Evolutionary conservation across 179 eudicot species (phyloP).

Genomic region (Silene coronaria): DNA sequence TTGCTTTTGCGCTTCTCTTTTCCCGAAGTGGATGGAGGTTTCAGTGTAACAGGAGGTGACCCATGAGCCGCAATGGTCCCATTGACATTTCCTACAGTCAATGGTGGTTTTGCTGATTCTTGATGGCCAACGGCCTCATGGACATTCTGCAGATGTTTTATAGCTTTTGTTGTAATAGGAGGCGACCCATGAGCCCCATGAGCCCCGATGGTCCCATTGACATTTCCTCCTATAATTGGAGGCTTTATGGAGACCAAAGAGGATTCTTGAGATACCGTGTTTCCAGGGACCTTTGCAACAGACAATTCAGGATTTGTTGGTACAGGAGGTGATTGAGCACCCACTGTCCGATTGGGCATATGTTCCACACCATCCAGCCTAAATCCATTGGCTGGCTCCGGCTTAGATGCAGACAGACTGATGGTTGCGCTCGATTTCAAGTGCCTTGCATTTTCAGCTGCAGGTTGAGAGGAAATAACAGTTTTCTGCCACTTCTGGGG

Average conservation of each 20-base stretch:
- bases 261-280: slow-evolving; percentile 4
- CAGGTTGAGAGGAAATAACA: slow-evolving; percentile 22
- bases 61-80: slow-evolving; percentile 16
- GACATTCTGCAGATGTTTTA: not conserved
- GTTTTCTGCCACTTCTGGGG: slow-evolving; percentile 33
- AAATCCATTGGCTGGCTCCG: slow-evolving; percentile 13
- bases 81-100: not conserved
- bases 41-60: slow-evolving; percentile 14
- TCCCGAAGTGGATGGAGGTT: slow-evolving; percentile 20
- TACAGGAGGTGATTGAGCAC: slow-evolving; percentile 14
- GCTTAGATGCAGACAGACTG: slow-evolving; percentile 18
- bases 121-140: not conserved
- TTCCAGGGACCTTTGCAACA: not conserved
- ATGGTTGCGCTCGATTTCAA: slow-evolving; percentile 20
- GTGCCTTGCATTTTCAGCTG: slow-evolving; percentile 28
- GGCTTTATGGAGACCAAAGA: not conserved
- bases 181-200: slow-evolving; percentile 13
- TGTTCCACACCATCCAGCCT: slow-evolving; percentile 22
- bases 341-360: slow-evolving; percentile 18
- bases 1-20: slow-evolving; percentile 23
- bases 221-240: not conserved
- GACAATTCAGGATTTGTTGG: slow-evolving; percentile 14
- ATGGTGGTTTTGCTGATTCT: slow-evolving; percentile 10
- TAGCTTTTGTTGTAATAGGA: slow-evolving; percentile 14
- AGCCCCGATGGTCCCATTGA: slow-evolving; percentile 8